phyloP scores from a whole-genome alignment of 176 grass and related monocot genomes.

The Hordeum marinum region DNA sequence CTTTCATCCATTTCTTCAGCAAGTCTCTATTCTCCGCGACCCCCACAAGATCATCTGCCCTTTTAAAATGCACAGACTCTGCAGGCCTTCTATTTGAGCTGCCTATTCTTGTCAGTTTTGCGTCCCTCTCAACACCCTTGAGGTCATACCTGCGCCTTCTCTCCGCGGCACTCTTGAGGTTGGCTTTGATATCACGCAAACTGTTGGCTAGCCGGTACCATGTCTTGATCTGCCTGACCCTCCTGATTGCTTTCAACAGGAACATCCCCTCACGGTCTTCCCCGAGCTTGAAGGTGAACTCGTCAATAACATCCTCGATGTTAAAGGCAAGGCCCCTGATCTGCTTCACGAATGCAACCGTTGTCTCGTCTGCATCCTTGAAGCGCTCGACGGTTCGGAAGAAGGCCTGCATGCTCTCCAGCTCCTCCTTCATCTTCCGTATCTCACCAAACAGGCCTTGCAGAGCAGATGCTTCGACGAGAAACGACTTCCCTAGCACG shows the following conservation, averaged over 20 bases:
- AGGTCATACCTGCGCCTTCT: slow-evolving; percentile 23
- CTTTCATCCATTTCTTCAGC: slow-evolving; percentile 10
- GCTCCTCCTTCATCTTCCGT: slow-evolving; percentile 17
- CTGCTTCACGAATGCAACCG: slow-evolving; percentile 18
- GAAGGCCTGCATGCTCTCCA: slow-evolving; percentile 33
- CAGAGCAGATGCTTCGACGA: slow-evolving; percentile 12
- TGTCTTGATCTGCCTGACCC: slow-evolving; percentile 13
- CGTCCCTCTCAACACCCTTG: not conserved
- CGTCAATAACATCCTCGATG: slow-evolving; percentile 34
- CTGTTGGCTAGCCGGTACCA: not conserved
- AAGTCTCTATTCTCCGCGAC: not conserved
- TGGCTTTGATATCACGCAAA: not conserved
- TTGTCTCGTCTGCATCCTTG: slow-evolving; percentile 12
- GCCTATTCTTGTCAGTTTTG: not conserved
- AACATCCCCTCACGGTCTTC: slow-evolving; percentile 5
- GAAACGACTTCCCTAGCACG: not conserved
- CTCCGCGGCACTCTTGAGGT: slow-evolving; percentile 9
- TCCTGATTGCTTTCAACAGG: slow-evolving; percentile 15
- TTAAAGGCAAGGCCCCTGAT: slow-evolving; percentile 8
- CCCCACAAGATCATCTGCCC: slow-evolving; percentile 29
- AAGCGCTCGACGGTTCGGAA: slow-evolving; percentile 3
- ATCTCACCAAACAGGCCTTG: slow-evolving; percentile 12
- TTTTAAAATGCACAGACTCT: slow-evolving; percentile 13
- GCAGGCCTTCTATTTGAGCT: not conserved
- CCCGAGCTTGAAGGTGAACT: slow-evolving; percentile 29